Base-by-base conservation (phyloP, 495 filamentous ascomycete genomes). In the Cudoniella acicularis region DNA sequence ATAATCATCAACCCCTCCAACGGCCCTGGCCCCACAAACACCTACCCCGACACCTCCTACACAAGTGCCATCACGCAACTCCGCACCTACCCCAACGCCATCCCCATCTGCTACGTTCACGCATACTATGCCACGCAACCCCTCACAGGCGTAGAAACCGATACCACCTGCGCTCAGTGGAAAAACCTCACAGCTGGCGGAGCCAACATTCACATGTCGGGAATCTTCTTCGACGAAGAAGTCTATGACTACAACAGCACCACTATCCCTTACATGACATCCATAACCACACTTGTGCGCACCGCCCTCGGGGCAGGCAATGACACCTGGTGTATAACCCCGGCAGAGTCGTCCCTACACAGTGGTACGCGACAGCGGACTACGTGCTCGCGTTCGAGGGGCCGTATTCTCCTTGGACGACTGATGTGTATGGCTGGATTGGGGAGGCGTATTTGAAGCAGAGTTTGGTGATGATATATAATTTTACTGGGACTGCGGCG, bases 21-120 rank as follows among this genome's bases (percentile, higher is more conserved):
- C n/a, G n/a, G n/a, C n/a, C n/a, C n/a, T n/a, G n/a, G n/a, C n/a
- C n/a, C n/a, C n/a, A n/a, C 30, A 13, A 36, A 36, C 13, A 36
- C 30, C 6, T 52, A 52, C 24, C 49, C 49, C n/a, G 17, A 36
- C n/a, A 26, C 17, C n/a, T 6, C 64, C 57, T 69, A 70, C 61
- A 71, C 68, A 50, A 11, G 43, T 20, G 69, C 52, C 6, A 57
- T 79, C 50, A 57, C 67, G 2, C 70, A 69, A 43, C 61, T 79
- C 2, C 74, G 73, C 52, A 67, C 56, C 47, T 73, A 73, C 47
- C 2, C 67, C 16, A 78, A 79, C 36, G 71, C 75, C 36, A 49
- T 65, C 11, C 68, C 72, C 1, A 54, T 79, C 18, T 76, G 77
- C 26, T 79, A 79, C 54, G 71, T 79, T 4, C 65, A 64, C 21